Evolutionary conservation across 1,284 basidiomycete genomes (phyloP).

Genomic region (Sanghuangporus baumii): DNA sequence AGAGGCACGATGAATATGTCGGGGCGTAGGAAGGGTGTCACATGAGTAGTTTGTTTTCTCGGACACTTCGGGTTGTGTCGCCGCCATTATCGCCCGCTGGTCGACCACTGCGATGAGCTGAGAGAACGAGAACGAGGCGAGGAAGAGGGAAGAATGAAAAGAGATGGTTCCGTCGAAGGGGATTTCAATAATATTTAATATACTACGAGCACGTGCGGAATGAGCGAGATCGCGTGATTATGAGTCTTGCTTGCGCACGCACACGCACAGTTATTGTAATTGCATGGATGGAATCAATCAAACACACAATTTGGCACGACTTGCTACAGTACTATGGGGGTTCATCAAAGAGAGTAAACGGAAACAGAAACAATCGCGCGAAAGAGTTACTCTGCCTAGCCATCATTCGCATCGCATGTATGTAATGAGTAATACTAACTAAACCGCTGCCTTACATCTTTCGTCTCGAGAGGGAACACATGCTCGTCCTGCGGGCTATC

Average conservation of each 20-base stretch:
- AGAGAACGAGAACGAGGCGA: not conserved
- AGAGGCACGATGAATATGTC: slow-evolving; percentile 21
- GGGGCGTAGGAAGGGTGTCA: slow-evolving; percentile 66
- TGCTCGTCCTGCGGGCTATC: slow-evolving; percentile 16
- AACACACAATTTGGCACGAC: not conserved
- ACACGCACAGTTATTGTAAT: too few relatives aligned
- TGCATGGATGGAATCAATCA: not conserved
- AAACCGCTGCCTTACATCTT: not conserved
- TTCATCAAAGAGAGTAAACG: not conserved
- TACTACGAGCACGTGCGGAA: not conserved
- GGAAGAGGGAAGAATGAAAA: not conserved
- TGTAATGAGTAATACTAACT: not conserved
- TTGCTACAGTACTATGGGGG: not conserved
- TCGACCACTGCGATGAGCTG: not conserved
- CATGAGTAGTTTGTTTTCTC: slow-evolving; percentile 40
- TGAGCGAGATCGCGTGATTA: not conserved
- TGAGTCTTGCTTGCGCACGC: not conserved
- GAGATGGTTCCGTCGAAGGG: not conserved
- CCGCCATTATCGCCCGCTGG: not conserved
- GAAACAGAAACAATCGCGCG: not conserved
- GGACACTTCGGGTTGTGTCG: slow-evolving; percentile 22
- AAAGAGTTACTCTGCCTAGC: not conserved
- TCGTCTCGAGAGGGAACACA: not conserved
- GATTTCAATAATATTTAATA: not conserved
- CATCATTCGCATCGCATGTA: slow-evolving; percentile 11